Evolutionary conservation across 2,329 filamentous ascomycete genomes (phyloP).

Genomic region (Botryotinia calthae): DNA sequence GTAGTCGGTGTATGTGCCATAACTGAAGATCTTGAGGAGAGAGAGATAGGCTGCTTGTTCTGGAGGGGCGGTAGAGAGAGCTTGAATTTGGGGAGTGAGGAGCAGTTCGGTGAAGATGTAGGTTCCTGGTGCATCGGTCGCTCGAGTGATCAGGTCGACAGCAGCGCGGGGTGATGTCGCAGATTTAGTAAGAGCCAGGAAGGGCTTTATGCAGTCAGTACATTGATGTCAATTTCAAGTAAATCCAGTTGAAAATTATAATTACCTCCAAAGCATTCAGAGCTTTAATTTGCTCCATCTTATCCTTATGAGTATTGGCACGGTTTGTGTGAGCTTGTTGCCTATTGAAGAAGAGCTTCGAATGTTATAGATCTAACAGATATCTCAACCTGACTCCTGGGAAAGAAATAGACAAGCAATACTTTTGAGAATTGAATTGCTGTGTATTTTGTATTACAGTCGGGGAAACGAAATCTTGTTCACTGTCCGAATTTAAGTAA

Average conservation of each 20-base stretch:
- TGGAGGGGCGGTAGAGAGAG: conserved; percentile 55
- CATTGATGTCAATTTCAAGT: not conserved
- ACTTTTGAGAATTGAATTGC: not conserved
- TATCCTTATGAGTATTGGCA: conserved; percentile 24
- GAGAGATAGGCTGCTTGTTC: conserved; percentile 64
- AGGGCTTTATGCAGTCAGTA: conserved; percentile 64
- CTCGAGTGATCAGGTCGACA: conserved; percentile 80
- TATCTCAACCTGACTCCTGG: not conserved
- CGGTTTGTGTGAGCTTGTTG: conserved; percentile 1
- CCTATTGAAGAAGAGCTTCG: conserved; percentile 17
- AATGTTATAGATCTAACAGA: too few species aligned
- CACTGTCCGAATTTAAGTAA: not conserved
- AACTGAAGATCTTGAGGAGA: conserved; percentile 84
- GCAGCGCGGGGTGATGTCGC: conserved; percentile 80
- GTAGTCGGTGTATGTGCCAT: conserved; percentile 85
- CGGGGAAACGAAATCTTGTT: not conserved
- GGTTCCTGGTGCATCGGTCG: conserved; percentile 84
- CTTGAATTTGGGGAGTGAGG: conserved; percentile 73
- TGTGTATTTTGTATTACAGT: not conserved
- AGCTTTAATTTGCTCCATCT: conserved; percentile 72
- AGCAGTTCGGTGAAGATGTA: conserved; percentile 96
- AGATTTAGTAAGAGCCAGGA: conserved; percentile 82
- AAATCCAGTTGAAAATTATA: conserved; percentile 8
- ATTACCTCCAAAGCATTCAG: conserved; percentile 62
- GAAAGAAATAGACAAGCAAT: not conserved